Conservation (phyloP, 1,284 basidiomycete genomes). For the Somion occarium region DNA sequence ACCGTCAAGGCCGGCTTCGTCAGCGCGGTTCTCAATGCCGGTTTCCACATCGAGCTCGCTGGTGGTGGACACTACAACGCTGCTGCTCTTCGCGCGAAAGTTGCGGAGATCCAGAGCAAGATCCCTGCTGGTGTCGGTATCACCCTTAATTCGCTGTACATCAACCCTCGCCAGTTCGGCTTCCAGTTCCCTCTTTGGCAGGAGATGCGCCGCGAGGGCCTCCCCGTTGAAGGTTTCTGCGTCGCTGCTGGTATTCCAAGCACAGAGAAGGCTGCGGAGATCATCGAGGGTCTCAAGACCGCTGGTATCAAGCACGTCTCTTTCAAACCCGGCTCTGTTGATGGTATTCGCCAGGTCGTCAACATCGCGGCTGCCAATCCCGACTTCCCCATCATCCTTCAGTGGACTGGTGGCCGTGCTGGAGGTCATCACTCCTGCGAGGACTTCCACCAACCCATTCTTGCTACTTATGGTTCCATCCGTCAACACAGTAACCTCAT, state of each 20-base stretch:
- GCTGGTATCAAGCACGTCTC: constrained; percentile 92
- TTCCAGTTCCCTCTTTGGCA: constrained; percentile 99
- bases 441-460: constrained; percentile 96
- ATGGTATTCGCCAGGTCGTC: constrained; percentile 95
- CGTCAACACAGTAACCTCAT: constrained; percentile 86
- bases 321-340: constrained; percentile 97
- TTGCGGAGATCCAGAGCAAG: constrained; percentile 82
- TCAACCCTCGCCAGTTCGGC: constrained; percentile 95
- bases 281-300: constrained; percentile 40
- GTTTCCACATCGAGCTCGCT: constrained; percentile 95
- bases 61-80: constrained; percentile 97
- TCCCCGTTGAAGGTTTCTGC: constrained; percentile 96
- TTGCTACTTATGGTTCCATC: constrained; percentile 88
- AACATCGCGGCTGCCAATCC: constrained; percentile 95
- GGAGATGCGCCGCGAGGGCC: constrained; percentile 92
- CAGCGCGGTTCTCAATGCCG: constrained; percentile 87
- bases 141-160: constrained; percentile 94
- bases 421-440: constrained; percentile 98
- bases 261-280: constrained; percentile 80
- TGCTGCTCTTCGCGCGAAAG: constrained; percentile 82
- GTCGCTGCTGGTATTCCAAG: constrained; percentile 97
- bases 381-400: constrained; percentile 96
- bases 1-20: constrained; percentile 94
- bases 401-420: constrained; percentile 99
- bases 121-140: constrained; percentile 87